A percentile compares a stretch with the other conserved stretches of the same genome.
These are phyloP conservation scores for Debaryomyces fabryi DNA, from an alignment of 1,139 yeast genomes.

Conservation along the genomic window DNA sequence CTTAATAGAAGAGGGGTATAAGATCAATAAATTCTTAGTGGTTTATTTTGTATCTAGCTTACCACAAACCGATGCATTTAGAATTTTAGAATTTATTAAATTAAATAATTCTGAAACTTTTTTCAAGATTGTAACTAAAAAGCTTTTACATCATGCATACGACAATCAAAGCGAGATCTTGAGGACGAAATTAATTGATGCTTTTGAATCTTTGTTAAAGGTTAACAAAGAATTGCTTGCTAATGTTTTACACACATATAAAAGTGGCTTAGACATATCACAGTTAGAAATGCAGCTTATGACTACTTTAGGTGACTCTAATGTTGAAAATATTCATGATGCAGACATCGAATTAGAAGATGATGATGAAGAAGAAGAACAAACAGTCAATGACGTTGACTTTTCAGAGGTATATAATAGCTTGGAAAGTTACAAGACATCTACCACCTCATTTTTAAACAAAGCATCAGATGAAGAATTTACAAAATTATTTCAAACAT, in stretches of 20 bases:
- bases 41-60: constrained; percentile 28
- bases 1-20: constrained; percentile 31
- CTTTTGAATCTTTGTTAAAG: constrained; percentile 49
- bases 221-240: constrained; percentile 43
- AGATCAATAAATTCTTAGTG: constrained; percentile 34
- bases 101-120: constrained; percentile 22
- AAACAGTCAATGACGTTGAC: constrained; percentile 5
- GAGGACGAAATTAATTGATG: constrained; percentile 36
- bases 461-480: constrained; percentile 47
- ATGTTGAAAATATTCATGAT: constrained; percentile 20
- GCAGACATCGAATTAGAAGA: constrained; percentile 27
- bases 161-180: constrained; percentile 20
- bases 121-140: constrained; percentile 26
- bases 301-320: constrained; percentile 47
- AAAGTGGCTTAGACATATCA: constrained; percentile 43
- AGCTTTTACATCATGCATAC: constrained; percentile 25
- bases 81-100: constrained; percentile 27
- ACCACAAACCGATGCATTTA: constrained; percentile 19
- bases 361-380: constrained; percentile 21
- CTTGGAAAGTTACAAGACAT: constrained; percentile 24
- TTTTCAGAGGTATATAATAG: constrained; percentile 21
- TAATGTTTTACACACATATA: constrained; percentile 36
- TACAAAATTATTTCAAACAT: constrained; percentile 36
- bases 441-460: constrained; percentile 41
- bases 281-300: constrained; percentile 71